These are phyloP conservation scores for Furcasterigmium furcatum DNA, from an alignment of 2,329 filamentous ascomycete species.

Conservation along the genomic window DNA sequence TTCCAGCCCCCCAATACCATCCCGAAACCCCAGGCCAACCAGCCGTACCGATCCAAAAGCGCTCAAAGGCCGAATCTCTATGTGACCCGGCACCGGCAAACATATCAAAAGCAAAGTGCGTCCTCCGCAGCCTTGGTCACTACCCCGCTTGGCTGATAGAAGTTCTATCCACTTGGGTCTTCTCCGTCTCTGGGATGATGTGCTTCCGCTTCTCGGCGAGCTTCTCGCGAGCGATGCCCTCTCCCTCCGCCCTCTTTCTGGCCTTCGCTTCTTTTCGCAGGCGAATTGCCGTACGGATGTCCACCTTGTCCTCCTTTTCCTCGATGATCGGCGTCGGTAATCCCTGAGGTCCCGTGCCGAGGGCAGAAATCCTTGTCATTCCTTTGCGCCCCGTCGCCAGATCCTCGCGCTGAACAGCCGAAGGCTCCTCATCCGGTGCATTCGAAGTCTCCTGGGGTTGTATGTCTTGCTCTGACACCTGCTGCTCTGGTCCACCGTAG, in stretches of 20 bases:
- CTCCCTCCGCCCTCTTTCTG: conserved; percentile 14
- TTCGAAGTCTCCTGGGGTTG: too few relatives aligned
- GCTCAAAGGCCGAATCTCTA: too few relatives aligned
- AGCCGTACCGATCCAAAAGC: too few relatives aligned
- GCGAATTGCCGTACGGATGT: conserved; percentile 21
- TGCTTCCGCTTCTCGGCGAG: not conserved
- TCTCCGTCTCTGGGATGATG: too few relatives aligned
- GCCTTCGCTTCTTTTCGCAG: conserved; percentile 27
- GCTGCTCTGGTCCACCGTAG: not conserved
- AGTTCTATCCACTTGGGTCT: too few relatives aligned
- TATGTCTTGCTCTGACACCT: too few relatives aligned
- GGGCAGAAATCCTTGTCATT: conserved; percentile 10
- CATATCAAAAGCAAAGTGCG: too few relatives aligned
- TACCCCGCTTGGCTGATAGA: too few relatives aligned
- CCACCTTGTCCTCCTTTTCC: conserved; percentile 15
- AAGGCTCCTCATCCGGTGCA: not conserved
- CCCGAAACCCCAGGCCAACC: too few relatives aligned
- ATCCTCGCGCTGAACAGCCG: conserved; percentile 4
- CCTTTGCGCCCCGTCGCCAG: conserved; percentile 7
- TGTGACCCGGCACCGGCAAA: too few relatives aligned
- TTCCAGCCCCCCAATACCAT: too few relatives aligned
- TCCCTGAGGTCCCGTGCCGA: conserved; percentile 9
- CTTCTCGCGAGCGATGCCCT: conserved; percentile 2
- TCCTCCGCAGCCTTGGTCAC: too few relatives aligned
- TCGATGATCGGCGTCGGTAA: conserved; percentile 6